phyloP scores from a whole-genome alignment of 352 stramenopile species.

The Thalassiosira hispida region DNA sequence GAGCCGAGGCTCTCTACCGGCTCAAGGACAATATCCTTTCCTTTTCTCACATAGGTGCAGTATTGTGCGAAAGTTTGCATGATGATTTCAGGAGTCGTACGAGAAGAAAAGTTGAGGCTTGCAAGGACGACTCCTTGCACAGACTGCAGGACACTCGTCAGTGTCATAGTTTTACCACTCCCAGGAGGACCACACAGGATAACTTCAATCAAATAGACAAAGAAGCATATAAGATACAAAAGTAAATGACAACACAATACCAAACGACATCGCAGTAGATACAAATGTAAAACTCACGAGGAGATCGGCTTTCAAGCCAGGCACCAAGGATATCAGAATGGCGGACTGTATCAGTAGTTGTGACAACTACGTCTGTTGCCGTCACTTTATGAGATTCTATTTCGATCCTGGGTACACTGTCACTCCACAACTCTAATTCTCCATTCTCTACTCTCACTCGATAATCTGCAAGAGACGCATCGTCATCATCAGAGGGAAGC shows the following conservation, averaged over 20 bases:
- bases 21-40: slow-evolving; percentile 94
- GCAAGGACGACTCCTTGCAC: slow-evolving; percentile 98
- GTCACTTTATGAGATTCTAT: slow-evolving; percentile 96
- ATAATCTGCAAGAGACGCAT: slow-evolving; percentile 91
- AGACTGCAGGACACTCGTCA: slow-evolving; percentile 96
- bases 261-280: slow-evolving; percentile 99
- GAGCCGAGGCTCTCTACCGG: slow-evolving; percentile 89
- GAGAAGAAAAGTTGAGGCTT: slow-evolving; percentile 99
- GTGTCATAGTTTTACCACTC: slow-evolving; percentile 99
- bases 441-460: slow-evolving; percentile 96
- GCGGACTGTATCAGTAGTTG: slow-evolving; percentile 98
- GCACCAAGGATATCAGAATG: slow-evolving; percentile 97
- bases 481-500: slow-evolving; percentile 84
- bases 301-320: slow-evolving; percentile 96
- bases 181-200: slow-evolving; percentile 75
- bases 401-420: slow-evolving; percentile 96
- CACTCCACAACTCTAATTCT: slow-evolving; percentile 95
- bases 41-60: slow-evolving; percentile 97
- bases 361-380: slow-evolving; percentile 98
- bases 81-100: slow-evolving; percentile 98
- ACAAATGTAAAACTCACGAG: no score
- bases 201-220: no score
- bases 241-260: slow-evolving; percentile 62
- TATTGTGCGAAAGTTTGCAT: slow-evolving; percentile 97
- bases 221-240: background rate